Evolutionary conservation across 2,329 filamentous ascomycete species (phyloP).

Genomic region (Fusarium napiforme): DNA sequence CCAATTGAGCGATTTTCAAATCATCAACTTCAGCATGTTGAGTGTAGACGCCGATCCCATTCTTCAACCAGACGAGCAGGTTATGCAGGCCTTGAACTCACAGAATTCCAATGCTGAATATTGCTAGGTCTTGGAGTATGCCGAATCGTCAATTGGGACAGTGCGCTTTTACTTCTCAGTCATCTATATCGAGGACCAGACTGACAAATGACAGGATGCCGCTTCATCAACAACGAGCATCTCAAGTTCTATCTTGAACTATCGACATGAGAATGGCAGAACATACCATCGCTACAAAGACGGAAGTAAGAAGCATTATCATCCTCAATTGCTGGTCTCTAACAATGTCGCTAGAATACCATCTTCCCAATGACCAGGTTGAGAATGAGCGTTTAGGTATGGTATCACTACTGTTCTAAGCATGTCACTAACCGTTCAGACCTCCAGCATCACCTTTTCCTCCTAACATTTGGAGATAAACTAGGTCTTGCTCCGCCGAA

Average conservation of each 20-base stretch:
- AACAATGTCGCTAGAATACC: neutral
- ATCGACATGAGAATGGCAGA: conserved; percentile 13
- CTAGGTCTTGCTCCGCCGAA: neutral
- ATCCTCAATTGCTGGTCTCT: accelerated
- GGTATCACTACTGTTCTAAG: accelerated
- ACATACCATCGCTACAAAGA: conserved; percentile 15
- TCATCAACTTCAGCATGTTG: neutral
- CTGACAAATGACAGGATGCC: neutral
- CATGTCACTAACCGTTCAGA: accelerated
- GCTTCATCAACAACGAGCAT: neutral
- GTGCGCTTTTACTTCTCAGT: neutral
- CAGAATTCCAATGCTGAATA: neutral
- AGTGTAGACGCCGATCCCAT: neutral
- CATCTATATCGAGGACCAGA: accelerated
- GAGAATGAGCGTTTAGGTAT: conserved; percentile 1
- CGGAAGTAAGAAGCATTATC: neutral
- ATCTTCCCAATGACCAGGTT: neutral
- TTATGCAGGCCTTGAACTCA: accelerated
- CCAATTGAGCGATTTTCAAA: neutral
- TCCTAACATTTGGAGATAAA: neutral
- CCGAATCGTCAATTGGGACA: neutral
- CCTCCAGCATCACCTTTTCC: neutral
- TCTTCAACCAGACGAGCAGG: neutral
- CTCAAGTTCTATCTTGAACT: neutral
- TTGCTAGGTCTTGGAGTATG: accelerated